Base-by-base conservation (phyloP, 2,329 filamentous ascomycete genomes). In the Stromatinia cepivora region DNA sequence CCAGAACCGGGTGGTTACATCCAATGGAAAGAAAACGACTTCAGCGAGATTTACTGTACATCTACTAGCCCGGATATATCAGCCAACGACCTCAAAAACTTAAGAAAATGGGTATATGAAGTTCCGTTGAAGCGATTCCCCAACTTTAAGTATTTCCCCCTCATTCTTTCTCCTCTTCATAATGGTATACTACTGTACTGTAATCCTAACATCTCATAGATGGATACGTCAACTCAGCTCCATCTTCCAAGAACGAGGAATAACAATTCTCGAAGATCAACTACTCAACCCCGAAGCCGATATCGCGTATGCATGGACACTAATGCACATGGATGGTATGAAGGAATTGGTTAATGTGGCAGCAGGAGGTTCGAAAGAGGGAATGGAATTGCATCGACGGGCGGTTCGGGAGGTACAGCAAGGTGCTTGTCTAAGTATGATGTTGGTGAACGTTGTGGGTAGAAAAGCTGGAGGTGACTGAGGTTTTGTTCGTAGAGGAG, bases 1-100 rank as follows among this genome's bases (percentile, higher is more conserved):
- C 15, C 54, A 68, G 66, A 36, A 15, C 66, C 66, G 7, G 66
- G 66, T 4, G 66, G 66, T 28, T 63, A 68, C 31, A 63, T 68
- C 20, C 66, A 68, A 36, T 68, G 66, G 66, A 61, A 68, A 20
- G 66, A 63, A 17, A 22, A 10, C 15, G 66, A 68, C 34, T 62
- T 63, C 46, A 36, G 46, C 11, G 22, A 11, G 9, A 45, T 67
- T 5, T 28, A 7, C 8, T 63, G 56, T 25, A 62, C 34, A n/a
- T 31, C 56, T 45, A 31, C 31, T 9, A 53, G 22, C 20, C 56
- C 66, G 4, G 57, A 52, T 4, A 20, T 54, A 25, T 17, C 46
- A 42, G 53, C 45, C 31, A 20, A 6, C n/a, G n/a, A 54, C 9
- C 46, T 68, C 1, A 22, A 63, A 11, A 62, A 34, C 3, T 20